Evolutionary conservation across 2,329 filamentous ascomycete species (phyloP).

Genomic region (Monosporascus sp.): DNA sequence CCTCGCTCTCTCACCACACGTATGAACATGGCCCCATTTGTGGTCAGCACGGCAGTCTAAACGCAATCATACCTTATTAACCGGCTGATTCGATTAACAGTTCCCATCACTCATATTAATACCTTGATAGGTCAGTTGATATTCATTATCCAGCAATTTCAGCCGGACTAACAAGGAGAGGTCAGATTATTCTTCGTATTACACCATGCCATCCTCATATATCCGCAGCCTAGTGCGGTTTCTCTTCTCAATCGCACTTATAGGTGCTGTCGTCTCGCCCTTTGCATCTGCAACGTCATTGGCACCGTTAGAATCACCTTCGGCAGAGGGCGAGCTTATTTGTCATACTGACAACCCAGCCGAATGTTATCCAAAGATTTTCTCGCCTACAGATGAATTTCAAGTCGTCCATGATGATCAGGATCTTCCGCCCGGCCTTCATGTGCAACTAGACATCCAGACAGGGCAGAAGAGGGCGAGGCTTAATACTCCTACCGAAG

Average conservation of each 20-base stretch:
- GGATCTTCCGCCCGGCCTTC: constrained; percentile 58
- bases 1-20: background rate
- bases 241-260: constrained; percentile 8
- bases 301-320: constrained; percentile 27
- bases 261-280: constrained; percentile 13
- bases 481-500: constrained; percentile 54
- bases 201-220: constrained; percentile 14
- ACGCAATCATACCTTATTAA: background rate
- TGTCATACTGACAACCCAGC: constrained; percentile 55
- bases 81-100: background rate
- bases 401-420: constrained; percentile 60
- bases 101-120: background rate
- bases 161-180: too few species aligned
- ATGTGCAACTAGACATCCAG: constrained; percentile 60
- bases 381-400: constrained; percentile 60
- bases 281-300: constrained; percentile 25
- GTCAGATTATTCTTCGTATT: background rate
- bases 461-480: constrained; percentile 63
- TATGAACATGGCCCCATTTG: background rate
- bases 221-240: constrained; percentile 9
- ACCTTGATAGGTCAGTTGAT: too few species aligned
- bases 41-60: too few species aligned
- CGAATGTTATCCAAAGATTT: constrained; percentile 63
- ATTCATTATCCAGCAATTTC: too few species aligned
- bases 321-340: constrained; percentile 51